Conservation (phyloP, 2,329 filamentous ascomycete species). For the Grosmannia clavigera region DNA sequence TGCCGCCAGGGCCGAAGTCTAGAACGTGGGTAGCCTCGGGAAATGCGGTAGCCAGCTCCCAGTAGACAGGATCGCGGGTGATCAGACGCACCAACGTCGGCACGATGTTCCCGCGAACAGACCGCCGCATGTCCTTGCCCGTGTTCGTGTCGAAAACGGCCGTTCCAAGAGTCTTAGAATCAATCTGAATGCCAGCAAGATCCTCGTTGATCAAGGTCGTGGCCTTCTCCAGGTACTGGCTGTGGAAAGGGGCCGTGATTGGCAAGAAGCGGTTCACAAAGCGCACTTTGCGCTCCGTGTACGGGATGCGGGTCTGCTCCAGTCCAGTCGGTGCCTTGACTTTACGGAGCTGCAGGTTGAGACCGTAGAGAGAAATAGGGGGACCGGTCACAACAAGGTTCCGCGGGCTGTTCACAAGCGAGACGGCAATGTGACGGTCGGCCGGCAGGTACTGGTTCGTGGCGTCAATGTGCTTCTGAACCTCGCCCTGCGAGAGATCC, state of each 20-base stretch:
- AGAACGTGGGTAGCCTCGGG: conserved; percentile 83
- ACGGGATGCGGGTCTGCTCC: conserved; percentile 87
- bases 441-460: conserved; percentile 93
- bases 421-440: conserved; percentile 89
- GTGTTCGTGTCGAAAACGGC: conserved; percentile 85
- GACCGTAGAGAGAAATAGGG: conserved; percentile 88
- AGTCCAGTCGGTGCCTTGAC: conserved; percentile 96
- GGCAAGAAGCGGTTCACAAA: conserved; percentile 96
- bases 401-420: conserved; percentile 88
- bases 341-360: conserved; percentile 90
- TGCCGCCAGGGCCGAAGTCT: conserved; percentile 93
- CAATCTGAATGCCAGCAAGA: conserved; percentile 68
- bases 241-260: conserved; percentile 97
- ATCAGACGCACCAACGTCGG: conserved; percentile 84
- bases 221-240: conserved; percentile 77
- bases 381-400: conserved; percentile 96
- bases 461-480: conserved; percentile 92
- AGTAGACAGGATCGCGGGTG: conserved; percentile 85
- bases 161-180: conserved; percentile 61
- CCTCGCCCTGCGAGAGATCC: conserved; percentile 73
- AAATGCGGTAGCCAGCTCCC: conserved; percentile 91
- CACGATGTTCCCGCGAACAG: conserved; percentile 66
- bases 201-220: conserved; percentile 77
- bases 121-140: conserved; percentile 66
- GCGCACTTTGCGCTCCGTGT: conserved; percentile 89